Evolutionary conservation across 1,139 yeast genomes (phyloP).

Genomic region (Hyphopichia burtonii): DNA sequence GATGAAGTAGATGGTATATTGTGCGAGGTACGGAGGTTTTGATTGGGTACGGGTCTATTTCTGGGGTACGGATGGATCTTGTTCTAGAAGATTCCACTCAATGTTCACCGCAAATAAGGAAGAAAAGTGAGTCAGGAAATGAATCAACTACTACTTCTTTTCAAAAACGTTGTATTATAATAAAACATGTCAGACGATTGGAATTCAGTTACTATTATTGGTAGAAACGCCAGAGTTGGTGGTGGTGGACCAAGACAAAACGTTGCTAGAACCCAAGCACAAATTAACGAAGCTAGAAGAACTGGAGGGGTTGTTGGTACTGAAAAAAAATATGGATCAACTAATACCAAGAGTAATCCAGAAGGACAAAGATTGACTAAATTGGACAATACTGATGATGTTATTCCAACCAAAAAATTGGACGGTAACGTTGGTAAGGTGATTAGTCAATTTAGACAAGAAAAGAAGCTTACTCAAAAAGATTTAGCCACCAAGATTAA

Average conservation of each 20-base stretch:
- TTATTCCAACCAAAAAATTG: slow-evolving; percentile 88
- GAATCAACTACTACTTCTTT: background rate
- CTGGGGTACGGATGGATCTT: too few species aligned
- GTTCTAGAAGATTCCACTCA: too few species aligned
- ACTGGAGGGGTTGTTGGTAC: slow-evolving; percentile 84
- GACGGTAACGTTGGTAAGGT: slow-evolving; percentile 85
- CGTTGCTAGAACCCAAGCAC: slow-evolving; percentile 76
- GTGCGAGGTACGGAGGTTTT: too few species aligned
- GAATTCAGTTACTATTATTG: slow-evolving; percentile 88
- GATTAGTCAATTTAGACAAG: slow-evolving; percentile 83
- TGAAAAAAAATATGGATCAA: slow-evolving; percentile 85
- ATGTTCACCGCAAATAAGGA: too few species aligned
- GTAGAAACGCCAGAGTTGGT: slow-evolving; percentile 83
- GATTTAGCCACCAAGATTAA: slow-evolving; percentile 93
- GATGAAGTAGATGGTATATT: background rate
- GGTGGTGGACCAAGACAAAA: slow-evolving; percentile 85
- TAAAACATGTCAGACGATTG: slow-evolving; percentile 58
- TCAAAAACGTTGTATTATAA: background rate
- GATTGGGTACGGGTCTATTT: too few species aligned
- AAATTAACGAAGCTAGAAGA: slow-evolving; percentile 92
- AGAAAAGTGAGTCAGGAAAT: background rate
- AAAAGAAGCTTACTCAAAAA: slow-evolving; percentile 87
- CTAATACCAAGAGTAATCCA: slow-evolving; percentile 64
- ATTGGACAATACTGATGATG: slow-evolving; percentile 90
- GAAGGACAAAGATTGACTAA: slow-evolving; percentile 96